Evolutionary conservation across 805 yeast species (phyloP), one percentile per base, ranked within the genome.

Genomic region (Peterozyma toletana): DNA sequence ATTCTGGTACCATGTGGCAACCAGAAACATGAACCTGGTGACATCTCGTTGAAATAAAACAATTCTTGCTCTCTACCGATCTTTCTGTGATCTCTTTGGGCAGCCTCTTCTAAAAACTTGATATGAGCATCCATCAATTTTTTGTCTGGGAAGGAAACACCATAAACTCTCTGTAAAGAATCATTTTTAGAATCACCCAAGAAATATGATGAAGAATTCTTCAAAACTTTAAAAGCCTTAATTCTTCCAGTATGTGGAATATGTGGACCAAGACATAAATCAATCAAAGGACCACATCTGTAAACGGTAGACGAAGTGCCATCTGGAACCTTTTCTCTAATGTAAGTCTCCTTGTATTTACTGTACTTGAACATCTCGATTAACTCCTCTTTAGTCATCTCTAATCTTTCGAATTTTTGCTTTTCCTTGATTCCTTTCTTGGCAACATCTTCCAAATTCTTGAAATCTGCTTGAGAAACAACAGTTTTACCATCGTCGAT

Each of bases 11-110:
- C 99, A 60, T 91, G 99, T 41, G 99, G 99, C 57, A 93, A 77
- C 98, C 98, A 93, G 80, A 93, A 93, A 48, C 96, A 90, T 35
- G 95, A 81, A 53, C 99, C 99, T 44, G 99, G 99, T 15, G 96
- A 86, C 84, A 91, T 70, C 67, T 93, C 99, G 66, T 93, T 80
- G 78, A 93, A 93, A 68, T 83, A 79, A 70, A 90, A 93, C 59
- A 93, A 76, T 62, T 93, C 98, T 70, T 93, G 99, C 58, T 93
- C 98, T 58, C 71, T 84, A 64, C 99, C 99, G 53, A 93, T 83
- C 68, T 83, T 90, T 69, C 99, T 80, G 68, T 93, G 99, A 63
- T 86, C 95, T 73, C 99, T 86, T 63, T 81, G 78, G 46, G 95
- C 86, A 37, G 99, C 99, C 69, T 93, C 99, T 59, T 86, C 93